Evolutionary conservation across 2,329 filamentous ascomycete species (phyloP), one percentile per base, ranked within the genome.

Genomic region (Diplodia corticola): DNA sequence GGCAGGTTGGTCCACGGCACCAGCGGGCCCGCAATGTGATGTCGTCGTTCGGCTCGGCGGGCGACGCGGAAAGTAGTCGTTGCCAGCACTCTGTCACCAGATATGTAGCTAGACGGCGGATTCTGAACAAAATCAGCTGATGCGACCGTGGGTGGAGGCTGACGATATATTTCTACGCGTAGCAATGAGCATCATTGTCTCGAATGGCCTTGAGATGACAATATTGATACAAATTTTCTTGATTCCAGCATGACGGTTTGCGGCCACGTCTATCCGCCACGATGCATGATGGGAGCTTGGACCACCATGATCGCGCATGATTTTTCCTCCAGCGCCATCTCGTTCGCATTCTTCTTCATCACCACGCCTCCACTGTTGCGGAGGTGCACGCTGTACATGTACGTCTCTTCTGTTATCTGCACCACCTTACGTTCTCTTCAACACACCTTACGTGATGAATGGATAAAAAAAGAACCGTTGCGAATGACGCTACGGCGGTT

Each of bases 381-480:
- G 64, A 40, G 64, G 53, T 30, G 33, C 54, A 46, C 17, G 10
- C 3, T 33, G 6, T 10, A 22, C 64, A 65, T 46, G 64, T 65
- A 65, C n/a, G 64, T 53, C 67, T 49, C 48, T 17, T 48, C 35
- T 17, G 35, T 57, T 17, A 15, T n/a, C 33, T 57, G 7, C 17
- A 1, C 5, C 51, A 12, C 4, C 48, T 35, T n/a, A 3, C 13
- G 20, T 17, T 6, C 44, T 12, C 50, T 46, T 37, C 17, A 5
- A 20, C 33, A 50, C 46, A 26, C 50, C 48, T 26, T 50, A 30
- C 22, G 57, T 66, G 70, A 72, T 72, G 70, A 72, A 68, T 65
- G 60, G 54, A 67, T 46, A 64, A 63, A 44, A 10, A 57, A 80
- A 88, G 86, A 89, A 89, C 87, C 87, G 87, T 87, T 89, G 87